Base-by-base conservation (phyloP, 345 rosid genomes). In the Linum tenue region DNA sequence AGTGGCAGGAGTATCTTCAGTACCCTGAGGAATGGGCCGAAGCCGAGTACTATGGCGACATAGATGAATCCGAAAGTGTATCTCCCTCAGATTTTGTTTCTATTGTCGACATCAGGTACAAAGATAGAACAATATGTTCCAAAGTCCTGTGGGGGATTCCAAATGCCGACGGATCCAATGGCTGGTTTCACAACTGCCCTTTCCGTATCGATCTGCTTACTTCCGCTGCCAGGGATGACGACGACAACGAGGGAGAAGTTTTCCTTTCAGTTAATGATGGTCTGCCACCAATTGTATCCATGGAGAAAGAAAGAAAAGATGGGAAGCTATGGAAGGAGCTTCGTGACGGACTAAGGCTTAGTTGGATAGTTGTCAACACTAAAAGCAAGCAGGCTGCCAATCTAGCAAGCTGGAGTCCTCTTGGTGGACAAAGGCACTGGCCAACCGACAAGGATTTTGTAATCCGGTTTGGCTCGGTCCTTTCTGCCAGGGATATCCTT, bases 351-450 rank as follows among this genome's bases (percentile, higher is more conserved):
- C 80, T 87, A 42, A 72, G 83, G 66, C 86, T 87, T 35, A 87
- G 90, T 74, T 87, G 94, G 94, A 87, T 87, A 63, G 79, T 87
- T 5, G 94, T 87, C 37, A 87, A 87, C 77, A 75, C 70, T 69
- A 87, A 81, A 70, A 62, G 73, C 38, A 83, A 85, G 72, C 86
- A 81, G 71, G 90, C 90, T 39, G 94, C 84, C 17, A 87, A 87
- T 73, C 79, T 87, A 41, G 77, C 90, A 3, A 87, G 94, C 80
- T 87, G 90, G 94, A 81, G 86, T 55, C 83, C 94, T 55, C 90
- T 87, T 31, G 85, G 88, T 4, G 94, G 94, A 57, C 94, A 87
- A 64, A 82, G 94, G 73, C 94, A 85, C 69, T 87, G 90, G 90
- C 94, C 94, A 0, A 87, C 94, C 1, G 90, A 85, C 71, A 85